A percentile compares a stretch with the other conserved stretches of the same genome.
Conservation (phyloP, 1,284 basidiomycete species). For the Wolfiporia cocos region DNA sequence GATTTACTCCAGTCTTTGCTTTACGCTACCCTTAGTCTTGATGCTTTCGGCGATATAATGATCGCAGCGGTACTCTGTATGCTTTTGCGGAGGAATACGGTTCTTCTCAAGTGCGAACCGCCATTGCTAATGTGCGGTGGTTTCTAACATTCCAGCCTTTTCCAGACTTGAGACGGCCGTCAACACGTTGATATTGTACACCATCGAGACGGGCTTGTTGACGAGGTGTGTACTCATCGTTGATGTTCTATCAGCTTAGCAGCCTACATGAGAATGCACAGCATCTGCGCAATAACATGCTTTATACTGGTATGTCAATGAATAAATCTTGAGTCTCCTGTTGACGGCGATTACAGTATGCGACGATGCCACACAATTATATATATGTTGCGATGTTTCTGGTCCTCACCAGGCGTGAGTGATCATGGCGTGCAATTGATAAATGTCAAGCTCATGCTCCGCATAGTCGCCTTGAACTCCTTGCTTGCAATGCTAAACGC, state of each 20-base stretch:
- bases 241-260: neutral
- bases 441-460: neutral
- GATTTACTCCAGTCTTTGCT: neutral
- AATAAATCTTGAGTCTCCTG: neutral
- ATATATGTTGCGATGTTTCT: slow-evolving; percentile 10
- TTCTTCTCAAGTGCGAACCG: neutral
- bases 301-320: slow-evolving; percentile 2
- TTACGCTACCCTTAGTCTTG: neutral
- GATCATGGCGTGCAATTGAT: neutral
- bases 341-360: slow-evolving; percentile 4
- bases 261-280: neutral
- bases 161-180: neutral
- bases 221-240: slow-evolving; percentile 1
- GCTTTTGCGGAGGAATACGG: neutral
- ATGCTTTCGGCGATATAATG: neutral
- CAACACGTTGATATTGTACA: slow-evolving; percentile 2
- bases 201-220: slow-evolving; percentile 3
- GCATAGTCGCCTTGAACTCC: slow-evolving; percentile 10
- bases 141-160: neutral
- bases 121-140: neutral
- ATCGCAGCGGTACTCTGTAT: neutral
- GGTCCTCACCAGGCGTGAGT: slow-evolving; percentile 8
- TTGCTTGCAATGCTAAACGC: slow-evolving; percentile 12
- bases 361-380: slow-evolving; percentile 9
- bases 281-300: slow-evolving; percentile 2